phyloP scores from a whole-genome alignment of 129 eudicot species.

The Dittrichia graveolens region DNA sequence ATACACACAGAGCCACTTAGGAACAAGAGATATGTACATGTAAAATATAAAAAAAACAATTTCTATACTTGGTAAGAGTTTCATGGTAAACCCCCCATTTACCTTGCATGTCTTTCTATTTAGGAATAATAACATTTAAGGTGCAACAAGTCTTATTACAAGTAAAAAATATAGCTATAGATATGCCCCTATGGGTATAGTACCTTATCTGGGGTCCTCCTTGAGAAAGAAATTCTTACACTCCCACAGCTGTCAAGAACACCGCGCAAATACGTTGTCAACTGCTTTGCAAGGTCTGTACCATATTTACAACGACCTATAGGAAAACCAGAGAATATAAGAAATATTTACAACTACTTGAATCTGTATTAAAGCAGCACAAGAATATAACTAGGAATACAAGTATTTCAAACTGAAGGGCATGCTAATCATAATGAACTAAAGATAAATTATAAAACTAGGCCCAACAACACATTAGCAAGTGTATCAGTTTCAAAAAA shows the following conservation, averaged over 20 bases:
- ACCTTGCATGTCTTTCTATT: too few species aligned
- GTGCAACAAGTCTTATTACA: background rate
- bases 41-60: too few species aligned
- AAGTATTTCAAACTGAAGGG: slow-evolving; percentile 5
- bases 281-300: slow-evolving; percentile 78
- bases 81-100: too few species aligned
- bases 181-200: background rate
- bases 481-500: background rate
- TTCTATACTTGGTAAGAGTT: too few species aligned
- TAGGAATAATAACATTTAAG: too few species aligned
- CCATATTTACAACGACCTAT: slow-evolving; percentile 82
- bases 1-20: too few species aligned
- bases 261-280: slow-evolving; percentile 56
- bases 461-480: background rate
- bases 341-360: background rate
- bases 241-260: slow-evolving; percentile 90
- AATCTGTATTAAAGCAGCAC: slow-evolving; percentile 16
- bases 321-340: slow-evolving; percentile 22
- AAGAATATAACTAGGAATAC: slow-evolving; percentile 7
- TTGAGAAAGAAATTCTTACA: slow-evolving; percentile 90
- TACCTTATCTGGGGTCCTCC: slow-evolving; percentile 96
- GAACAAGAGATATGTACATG: too few species aligned
- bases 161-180: background rate
- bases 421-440: background rate
- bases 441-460: background rate